phyloP scores from a whole-genome alignment of 148 eudicot species.

The Spergularia marina region DNA sequence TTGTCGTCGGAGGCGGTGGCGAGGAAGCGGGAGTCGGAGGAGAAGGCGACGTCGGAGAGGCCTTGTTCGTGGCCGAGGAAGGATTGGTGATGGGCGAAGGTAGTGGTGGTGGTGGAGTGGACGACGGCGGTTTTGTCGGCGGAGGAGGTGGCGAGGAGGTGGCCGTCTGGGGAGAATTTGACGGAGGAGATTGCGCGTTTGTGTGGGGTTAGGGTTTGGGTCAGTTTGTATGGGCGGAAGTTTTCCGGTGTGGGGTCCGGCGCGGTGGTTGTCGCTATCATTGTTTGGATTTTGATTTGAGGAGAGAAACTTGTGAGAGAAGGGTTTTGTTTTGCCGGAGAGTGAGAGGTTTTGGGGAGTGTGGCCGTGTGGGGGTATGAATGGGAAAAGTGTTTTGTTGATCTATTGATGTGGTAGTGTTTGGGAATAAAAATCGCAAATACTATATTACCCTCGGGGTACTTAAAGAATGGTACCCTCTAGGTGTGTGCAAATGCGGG shows the following conservation, averaged over 20 bases:
- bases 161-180: conserved; percentile 78
- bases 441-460: too few species aligned
- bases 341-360: too few species aligned
- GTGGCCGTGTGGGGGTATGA: too few species aligned
- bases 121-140: conserved; percentile 73
- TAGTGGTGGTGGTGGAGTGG: conserved; percentile 35
- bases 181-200: conserved; percentile 68
- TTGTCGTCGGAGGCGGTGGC: conserved; percentile 90
- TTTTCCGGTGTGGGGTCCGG: conserved; percentile 6
- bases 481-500: too few species aligned
- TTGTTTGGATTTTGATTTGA: background rate
- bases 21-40: conserved; percentile 66
- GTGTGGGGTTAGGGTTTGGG: conserved; percentile 79
- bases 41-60: conserved; percentile 84
- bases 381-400: too few species aligned
- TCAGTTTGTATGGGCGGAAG: conserved; percentile 59
- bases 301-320: background rate
- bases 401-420: too few species aligned
- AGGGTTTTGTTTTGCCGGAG: too few species aligned
- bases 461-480: too few species aligned
- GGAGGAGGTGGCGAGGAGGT: conserved; percentile 72
- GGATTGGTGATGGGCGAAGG: conserved; percentile 29
- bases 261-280: conserved; percentile 3
- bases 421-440: too few species aligned
- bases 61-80: conserved; percentile 73